These are phyloP conservation scores for Candida maesae DNA, from an alignment of 805 yeast genomes.

Conservation along the genomic window DNA sequence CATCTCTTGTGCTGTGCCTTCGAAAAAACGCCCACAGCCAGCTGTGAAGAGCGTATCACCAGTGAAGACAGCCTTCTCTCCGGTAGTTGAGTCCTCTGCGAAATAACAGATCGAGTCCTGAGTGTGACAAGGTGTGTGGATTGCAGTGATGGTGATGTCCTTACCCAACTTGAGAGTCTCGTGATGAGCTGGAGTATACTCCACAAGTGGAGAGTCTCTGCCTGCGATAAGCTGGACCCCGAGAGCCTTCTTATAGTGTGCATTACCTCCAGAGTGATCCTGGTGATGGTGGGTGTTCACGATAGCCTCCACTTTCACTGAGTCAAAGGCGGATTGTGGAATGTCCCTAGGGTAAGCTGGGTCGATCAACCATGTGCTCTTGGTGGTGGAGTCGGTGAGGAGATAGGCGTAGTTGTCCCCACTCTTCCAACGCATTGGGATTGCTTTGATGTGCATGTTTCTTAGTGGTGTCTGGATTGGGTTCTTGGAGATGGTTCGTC, in stretches of 20 bases:
- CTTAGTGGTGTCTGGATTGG: constrained; percentile 22
- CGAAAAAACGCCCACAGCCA: constrained; percentile 97
- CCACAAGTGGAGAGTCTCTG: constrained; percentile 68
- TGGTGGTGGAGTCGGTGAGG: constrained; percentile 59
- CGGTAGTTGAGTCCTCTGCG: constrained; percentile 56
- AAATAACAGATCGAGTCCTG: constrained; percentile 92
- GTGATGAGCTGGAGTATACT: constrained; percentile 63
- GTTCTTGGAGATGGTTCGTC: background rate
- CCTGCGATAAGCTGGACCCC: constrained; percentile 78
- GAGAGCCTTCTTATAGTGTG: constrained; percentile 27
- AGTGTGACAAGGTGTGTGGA: constrained; percentile 98
- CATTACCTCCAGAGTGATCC: constrained; percentile 92
- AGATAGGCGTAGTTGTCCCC: constrained; percentile 92
- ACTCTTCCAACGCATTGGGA: constrained; percentile 93
- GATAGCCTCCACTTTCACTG: constrained; percentile 60
- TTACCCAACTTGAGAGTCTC: constrained; percentile 63
- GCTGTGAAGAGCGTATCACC: constrained; percentile 94
- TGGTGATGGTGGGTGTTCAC: constrained; percentile 96
- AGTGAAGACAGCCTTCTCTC: constrained; percentile 76
- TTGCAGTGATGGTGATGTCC: constrained; percentile 62
- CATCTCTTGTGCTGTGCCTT: constrained; percentile 86
- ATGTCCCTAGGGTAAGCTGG: constrained; percentile 84
- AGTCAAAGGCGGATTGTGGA: constrained; percentile 39
- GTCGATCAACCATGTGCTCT: constrained; percentile 80
- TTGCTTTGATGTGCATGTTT: constrained; percentile 74